Percentiles rank a stretch among this genome's conserved stretches.
Conservation (phyloP, 192 early-diverging fungal species). For the Gonapodya prolifera region DNA sequence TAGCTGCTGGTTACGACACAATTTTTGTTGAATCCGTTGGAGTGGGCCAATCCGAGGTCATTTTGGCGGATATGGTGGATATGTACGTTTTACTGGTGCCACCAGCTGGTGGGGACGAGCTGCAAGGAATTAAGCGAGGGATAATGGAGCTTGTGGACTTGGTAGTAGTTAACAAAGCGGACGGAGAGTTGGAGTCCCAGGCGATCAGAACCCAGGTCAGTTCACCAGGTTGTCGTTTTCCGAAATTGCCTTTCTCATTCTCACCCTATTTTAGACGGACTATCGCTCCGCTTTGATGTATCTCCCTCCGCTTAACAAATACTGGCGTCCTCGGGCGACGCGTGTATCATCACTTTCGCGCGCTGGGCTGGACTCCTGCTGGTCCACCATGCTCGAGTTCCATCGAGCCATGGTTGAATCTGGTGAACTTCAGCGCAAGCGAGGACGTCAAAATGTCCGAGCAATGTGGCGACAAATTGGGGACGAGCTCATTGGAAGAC, state of each 20-base stretch:
- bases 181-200: slow-evolving; percentile 49
- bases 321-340: slow-evolving; percentile 34
- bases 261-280: slow-evolving; percentile 24
- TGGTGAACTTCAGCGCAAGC: slow-evolving; percentile 20
- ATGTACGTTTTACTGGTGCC: slow-evolving; percentile 70
- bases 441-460: slow-evolving; percentile 43
- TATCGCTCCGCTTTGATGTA: slow-evolving; percentile 60
- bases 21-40: slow-evolving; percentile 75
- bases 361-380: slow-evolving; percentile 37
- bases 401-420: slow-evolving; percentile 33
- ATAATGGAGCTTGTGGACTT: slow-evolving; percentile 77
- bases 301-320: slow-evolving; percentile 21
- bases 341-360: slow-evolving; percentile 40
- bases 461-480: slow-evolving; percentile 64
- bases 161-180: slow-evolving; percentile 69
- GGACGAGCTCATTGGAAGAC: slow-evolving; percentile 42
- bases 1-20: slow-evolving; percentile 67
- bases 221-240: background rate
- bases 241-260: background rate
- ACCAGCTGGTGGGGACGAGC: slow-evolving; percentile 73
- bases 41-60: slow-evolving; percentile 76
- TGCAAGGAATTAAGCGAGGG: slow-evolving; percentile 82
- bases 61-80: slow-evolving; percentile 79
- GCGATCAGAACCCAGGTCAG: slow-evolving; percentile 37
- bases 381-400: slow-evolving; percentile 46